Evolutionary conservation across 768 basidiomycete genomes (phyloP).

Genomic region (Macrolepiota dolichaula): DNA sequence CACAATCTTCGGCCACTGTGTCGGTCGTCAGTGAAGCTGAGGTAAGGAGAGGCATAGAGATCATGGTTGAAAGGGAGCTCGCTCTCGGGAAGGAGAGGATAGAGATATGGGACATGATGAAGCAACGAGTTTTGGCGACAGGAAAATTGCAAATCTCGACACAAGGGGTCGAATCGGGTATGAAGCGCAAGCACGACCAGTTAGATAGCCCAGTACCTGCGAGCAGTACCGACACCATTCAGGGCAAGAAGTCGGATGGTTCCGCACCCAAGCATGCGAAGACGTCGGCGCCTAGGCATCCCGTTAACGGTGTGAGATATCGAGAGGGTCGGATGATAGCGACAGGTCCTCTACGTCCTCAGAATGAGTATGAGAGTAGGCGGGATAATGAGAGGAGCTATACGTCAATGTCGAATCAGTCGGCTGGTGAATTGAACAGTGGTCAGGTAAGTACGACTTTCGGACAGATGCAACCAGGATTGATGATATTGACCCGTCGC

Average conservation of each 20-base stretch:
- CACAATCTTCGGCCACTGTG: conserved; percentile 8
- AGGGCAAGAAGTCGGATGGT: not conserved
- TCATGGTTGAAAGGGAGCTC: conserved; percentile 6
- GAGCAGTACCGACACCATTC: not conserved
- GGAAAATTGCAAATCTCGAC: conserved; percentile 1
- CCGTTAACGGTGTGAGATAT: conserved; percentile 1
- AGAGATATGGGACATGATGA: conserved; percentile 8
- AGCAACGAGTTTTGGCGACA: not conserved
- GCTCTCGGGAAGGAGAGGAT: conserved; percentile 6
- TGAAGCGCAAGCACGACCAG: conserved; percentile 9
- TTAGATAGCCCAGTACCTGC: not conserved
- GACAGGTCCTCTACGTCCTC: not conserved
- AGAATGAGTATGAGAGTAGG: not conserved
- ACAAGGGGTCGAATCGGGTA: not conserved
- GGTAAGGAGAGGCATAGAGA: conserved; percentile 8
- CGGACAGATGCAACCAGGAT: not conserved
- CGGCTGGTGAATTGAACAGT: not conserved
- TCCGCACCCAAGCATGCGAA: conserved; percentile 1
- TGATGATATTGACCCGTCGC: not conserved
- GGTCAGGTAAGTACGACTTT: not conserved
- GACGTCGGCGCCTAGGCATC: not conserved
- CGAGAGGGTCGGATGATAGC: conserved; percentile 1
- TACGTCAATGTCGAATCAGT: not conserved
- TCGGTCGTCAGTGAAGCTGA: conserved; percentile 10
- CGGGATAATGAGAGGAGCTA: not conserved